phyloP scores from a whole-genome alignment of 116 monocot species.

The Dioscorea cayenensis region DNA sequence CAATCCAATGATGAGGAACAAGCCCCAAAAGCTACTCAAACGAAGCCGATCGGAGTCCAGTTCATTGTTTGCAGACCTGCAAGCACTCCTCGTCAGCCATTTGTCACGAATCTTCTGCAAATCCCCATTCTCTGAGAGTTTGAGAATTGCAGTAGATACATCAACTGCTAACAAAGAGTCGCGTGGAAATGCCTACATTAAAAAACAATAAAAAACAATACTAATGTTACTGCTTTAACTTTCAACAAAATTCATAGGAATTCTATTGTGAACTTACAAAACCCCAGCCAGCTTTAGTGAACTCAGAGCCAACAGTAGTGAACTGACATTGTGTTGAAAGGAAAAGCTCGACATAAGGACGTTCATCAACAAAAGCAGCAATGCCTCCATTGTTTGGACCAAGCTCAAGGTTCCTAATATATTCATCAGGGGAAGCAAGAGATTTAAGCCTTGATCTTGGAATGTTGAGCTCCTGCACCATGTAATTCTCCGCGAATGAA shows the following conservation, averaged over 20 bases:
- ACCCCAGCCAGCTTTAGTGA: conserved; percentile 69
- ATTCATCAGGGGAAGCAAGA: conserved; percentile 36
- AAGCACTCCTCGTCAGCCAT: conserved; percentile 31
- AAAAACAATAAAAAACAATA: conserved; percentile 2
- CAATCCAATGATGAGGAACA: conserved; percentile 46
- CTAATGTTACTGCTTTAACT: no score
- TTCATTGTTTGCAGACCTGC: conserved; percentile 8
- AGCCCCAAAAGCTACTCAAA: conserved; percentile 43
- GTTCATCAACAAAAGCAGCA: conserved; percentile 48
- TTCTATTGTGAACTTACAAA: conserved; percentile 44
- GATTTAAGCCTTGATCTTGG: conserved; percentile 33
- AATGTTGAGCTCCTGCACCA: conserved; percentile 28
- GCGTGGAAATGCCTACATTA: conserved; percentile 52
- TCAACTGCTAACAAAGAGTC: conserved; percentile 74
- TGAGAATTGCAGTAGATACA: conserved; percentile 71
- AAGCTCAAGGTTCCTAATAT: conserved; percentile 29
- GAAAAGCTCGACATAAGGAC: conserved; percentile 46
- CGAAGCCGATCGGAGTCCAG: conserved; percentile 27
- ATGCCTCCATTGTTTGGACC: conserved; percentile 51
- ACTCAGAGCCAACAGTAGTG: conserved; percentile 38
- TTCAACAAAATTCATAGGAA: no score
- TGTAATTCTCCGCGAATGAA: conserved; percentile 32
- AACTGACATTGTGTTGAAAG: conserved; percentile 33
- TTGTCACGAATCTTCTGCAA: conserved; percentile 77
- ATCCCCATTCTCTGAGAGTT: conserved; percentile 77